phyloP scores from a whole-genome alignment of 2,329 filamentous ascomycete genomes.

The Albophoma yamanashiensis region DNA sequence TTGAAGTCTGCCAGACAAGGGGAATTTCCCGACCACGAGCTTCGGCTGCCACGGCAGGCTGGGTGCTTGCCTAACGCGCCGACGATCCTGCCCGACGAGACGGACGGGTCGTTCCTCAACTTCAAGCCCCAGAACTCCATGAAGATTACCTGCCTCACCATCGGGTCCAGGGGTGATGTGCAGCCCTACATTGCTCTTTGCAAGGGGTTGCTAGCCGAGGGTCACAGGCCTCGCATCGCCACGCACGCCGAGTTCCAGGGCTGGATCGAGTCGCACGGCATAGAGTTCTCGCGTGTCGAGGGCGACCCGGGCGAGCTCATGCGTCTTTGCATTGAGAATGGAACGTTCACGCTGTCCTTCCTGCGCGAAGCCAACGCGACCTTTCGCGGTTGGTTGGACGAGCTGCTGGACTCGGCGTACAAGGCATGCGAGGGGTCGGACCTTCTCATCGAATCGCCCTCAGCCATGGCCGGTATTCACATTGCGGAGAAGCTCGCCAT shows the following conservation, averaged over 20 bases:
- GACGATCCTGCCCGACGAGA: conserved; percentile 81
- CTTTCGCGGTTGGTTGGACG: conserved; percentile 92
- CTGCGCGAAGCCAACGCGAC: conserved; percentile 75
- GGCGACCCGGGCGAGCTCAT: conserved; percentile 92
- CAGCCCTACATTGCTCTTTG: conserved; percentile 96
- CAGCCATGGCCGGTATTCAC: conserved; percentile 95
- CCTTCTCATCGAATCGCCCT: conserved; percentile 87
- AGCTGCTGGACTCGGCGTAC: conserved; percentile 74
- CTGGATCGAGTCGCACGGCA: conserved; percentile 88
- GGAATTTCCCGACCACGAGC: conserved; percentile 38
- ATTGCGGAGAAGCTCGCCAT: conserved; percentile 89
- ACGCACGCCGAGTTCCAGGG: conserved; percentile 83
- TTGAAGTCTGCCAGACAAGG: conserved; percentile 61
- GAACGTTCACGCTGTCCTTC: conserved; percentile 92
- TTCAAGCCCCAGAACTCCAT: conserved; percentile 78
- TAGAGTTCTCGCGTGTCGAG: conserved; percentile 80
- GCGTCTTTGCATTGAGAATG: conserved; percentile 91
- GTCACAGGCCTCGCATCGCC: conserved; percentile 77
- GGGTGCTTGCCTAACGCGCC: conserved; percentile 46
- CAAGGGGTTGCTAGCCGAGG: conserved; percentile 79
- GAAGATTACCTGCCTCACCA: conserved; percentile 85
- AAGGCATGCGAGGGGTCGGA: conserved; percentile 76
- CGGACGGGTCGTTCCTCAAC: conserved; percentile 75
- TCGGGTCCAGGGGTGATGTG: conserved; percentile 90
- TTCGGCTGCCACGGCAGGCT: conserved; percentile 35